Conservation (phyloP, 345 rosid genomes). For the Physaria fendleri region DNA sequence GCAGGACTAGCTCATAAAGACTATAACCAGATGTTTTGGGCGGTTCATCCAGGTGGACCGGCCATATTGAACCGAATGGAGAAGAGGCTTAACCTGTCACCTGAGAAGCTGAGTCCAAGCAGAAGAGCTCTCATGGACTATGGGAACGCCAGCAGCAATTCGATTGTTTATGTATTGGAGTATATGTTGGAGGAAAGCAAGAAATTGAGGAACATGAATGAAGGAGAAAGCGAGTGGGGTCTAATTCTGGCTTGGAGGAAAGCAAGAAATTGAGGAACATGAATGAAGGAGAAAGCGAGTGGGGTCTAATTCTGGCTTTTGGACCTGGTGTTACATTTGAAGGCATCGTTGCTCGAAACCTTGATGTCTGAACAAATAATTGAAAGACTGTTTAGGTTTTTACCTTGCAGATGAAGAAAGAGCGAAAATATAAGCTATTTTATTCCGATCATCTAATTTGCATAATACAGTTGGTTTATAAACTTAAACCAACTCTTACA, state of each 20-base stretch:
- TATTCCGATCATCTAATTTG: no score
- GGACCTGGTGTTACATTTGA: slow-evolving; percentile 99
- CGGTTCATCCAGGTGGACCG: slow-evolving; percentile 93
- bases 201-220: slow-evolving; percentile 32
- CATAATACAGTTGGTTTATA: no score
- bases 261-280: slow-evolving; percentile 38
- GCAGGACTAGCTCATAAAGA: slow-evolving; percentile 34
- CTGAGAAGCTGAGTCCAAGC: slow-evolving; percentile 65
- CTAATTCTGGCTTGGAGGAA: slow-evolving; percentile 67
- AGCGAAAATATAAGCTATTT: no score
- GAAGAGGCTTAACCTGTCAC: slow-evolving; percentile 41
- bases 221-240: slow-evolving; percentile 53
- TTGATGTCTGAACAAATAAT: slow-evolving; percentile 30
- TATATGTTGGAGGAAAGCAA: slow-evolving; percentile 68
- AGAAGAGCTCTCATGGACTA: slow-evolving; percentile 77
- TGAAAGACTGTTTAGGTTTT: not conserved
- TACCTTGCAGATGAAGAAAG: slow-evolving; percentile 27
- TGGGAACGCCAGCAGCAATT: slow-evolving; percentile 89
- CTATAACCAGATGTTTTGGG: slow-evolving; percentile 85
- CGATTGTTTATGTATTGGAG: slow-evolving; percentile 79
- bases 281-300: slow-evolving; percentile 31
- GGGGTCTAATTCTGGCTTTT: slow-evolving; percentile 87
- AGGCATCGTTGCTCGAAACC: slow-evolving; percentile 89
- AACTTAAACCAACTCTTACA: no score
- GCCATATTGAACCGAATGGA: slow-evolving; percentile 84